Conservation (phyloP, 306 rosid genomes). For the Arachis hypogaea region DNA sequence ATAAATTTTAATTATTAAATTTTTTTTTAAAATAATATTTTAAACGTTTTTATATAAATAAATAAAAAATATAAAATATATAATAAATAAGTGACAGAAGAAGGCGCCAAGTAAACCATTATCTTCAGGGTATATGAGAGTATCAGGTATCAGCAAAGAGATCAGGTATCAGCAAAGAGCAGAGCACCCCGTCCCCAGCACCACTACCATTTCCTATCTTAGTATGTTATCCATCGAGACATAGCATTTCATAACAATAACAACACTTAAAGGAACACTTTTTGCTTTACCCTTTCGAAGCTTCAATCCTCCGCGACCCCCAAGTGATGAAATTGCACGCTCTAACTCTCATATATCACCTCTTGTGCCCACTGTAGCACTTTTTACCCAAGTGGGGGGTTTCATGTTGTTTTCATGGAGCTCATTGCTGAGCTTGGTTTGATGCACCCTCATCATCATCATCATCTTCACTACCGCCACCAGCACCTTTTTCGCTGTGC, state of each 20-base stretch:
- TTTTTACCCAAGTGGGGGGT: slow-evolving; percentile 25
- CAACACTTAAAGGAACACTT: neutral
- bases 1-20: too few species aligned
- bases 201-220: neutral
- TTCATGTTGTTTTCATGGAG: slow-evolving; percentile 54
- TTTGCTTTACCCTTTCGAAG: neutral
- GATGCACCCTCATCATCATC: slow-evolving; percentile 45
- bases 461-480: slow-evolving; percentile 35
- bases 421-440: slow-evolving; percentile 51
- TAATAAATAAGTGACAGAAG: too few species aligned
- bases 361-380: slow-evolving; percentile 38
- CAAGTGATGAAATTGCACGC: slow-evolving; percentile 44
- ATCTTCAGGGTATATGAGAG: too few species aligned
- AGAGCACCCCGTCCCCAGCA: too few species aligned
- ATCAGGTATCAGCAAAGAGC: too few species aligned
- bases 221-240: neutral
- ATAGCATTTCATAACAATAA: too few species aligned
- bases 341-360: neutral
- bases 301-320: neutral
- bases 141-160: too few species aligned
- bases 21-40: too few species aligned
- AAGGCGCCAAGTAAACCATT: too few species aligned
- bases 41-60: too few species aligned
- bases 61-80: too few species aligned
- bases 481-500: slow-evolving; percentile 40